These are phyloP conservation scores for Cladosporium colombiae DNA, from an alignment of 2,329 filamentous ascomycete species.

Conservation along the genomic window DNA sequence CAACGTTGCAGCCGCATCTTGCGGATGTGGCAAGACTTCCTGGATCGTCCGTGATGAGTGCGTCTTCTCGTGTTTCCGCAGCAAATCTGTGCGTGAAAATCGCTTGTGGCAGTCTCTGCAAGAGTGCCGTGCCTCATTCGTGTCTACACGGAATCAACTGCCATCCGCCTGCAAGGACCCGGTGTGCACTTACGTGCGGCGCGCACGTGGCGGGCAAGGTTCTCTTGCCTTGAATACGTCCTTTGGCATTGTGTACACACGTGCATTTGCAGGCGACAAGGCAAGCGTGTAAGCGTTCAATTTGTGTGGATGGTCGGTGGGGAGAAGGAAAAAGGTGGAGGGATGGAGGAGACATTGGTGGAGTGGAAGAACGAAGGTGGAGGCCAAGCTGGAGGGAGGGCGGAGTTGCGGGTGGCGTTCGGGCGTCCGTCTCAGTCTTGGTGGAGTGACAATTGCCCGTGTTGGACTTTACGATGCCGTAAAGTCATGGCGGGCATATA, in stretches of 20 bases:
- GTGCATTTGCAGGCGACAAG: background rate
- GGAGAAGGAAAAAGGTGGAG: background rate
- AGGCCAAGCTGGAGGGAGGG: background rate
- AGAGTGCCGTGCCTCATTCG: background rate
- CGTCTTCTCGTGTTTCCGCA: background rate
- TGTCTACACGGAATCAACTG: conserved; percentile 1
- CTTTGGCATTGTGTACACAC: conserved; percentile 4
- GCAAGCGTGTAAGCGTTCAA: background rate
- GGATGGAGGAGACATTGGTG: background rate
- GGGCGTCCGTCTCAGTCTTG: background rate
- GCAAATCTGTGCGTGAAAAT: background rate
- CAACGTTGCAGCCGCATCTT: background rate
- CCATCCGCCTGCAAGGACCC: background rate
- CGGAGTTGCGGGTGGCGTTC: background rate
- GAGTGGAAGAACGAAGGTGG: too few relatives aligned
- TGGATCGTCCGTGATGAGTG: background rate
- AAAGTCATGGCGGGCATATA: background rate
- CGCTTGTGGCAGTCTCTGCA: background rate
- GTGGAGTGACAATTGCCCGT: background rate
- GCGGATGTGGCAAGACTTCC: background rate
- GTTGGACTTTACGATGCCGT: background rate
- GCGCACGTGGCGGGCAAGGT: background rate
- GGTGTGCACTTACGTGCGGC: background rate
- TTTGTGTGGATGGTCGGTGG: background rate
- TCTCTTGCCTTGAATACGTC: background rate